These are phyloP conservation scores for Citrus hindsii DNA, from an alignment of 345 rosid species.

Conservation along the genomic window DNA sequence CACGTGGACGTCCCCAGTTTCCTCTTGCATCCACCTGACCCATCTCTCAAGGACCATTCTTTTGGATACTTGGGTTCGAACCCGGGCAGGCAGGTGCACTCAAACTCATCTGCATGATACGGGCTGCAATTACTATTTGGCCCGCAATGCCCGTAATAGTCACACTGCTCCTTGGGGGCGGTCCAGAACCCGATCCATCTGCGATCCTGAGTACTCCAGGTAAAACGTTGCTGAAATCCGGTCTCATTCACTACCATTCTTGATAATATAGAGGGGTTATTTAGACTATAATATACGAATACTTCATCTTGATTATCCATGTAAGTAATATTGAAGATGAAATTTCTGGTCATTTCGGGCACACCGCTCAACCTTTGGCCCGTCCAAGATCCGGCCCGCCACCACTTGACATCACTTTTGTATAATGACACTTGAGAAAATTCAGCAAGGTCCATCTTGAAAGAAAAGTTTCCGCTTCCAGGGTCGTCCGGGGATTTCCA, in stretches of 20 bases:
- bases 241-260: conserved; percentile 52
- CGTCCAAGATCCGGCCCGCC: conserved; percentile 66
- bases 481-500: conserved; percentile 62
- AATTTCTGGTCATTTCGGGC: conserved; percentile 45
- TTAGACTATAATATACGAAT: conserved; percentile 27
- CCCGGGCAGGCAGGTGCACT: conserved; percentile 65
- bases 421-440: conserved; percentile 48
- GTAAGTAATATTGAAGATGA: conserved; percentile 27
- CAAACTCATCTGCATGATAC: conserved; percentile 18
- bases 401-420: conserved; percentile 24
- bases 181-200: conserved; percentile 46
- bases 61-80: conserved; percentile 42
- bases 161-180: conserved; percentile 61
- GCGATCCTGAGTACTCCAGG: conserved; percentile 34
- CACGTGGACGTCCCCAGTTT: conserved; percentile 16
- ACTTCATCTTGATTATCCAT: conserved; percentile 34
- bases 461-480: conserved; percentile 36
- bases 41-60: conserved; percentile 49
- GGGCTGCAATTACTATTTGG: conserved; percentile 43
- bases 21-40: conserved; percentile 45
- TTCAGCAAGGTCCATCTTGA: conserved; percentile 36
- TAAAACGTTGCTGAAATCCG: conserved; percentile 37
- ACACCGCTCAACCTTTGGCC: conserved; percentile 67
- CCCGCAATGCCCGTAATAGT: conserved; percentile 53
- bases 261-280: conserved; percentile 29